Percentiles rank a stretch among this genome's conserved stretches.
These are phyloP conservation scores for Clavispora fructus DNA, from an alignment of 805 yeast genomes.

Conservation along the genomic window DNA sequence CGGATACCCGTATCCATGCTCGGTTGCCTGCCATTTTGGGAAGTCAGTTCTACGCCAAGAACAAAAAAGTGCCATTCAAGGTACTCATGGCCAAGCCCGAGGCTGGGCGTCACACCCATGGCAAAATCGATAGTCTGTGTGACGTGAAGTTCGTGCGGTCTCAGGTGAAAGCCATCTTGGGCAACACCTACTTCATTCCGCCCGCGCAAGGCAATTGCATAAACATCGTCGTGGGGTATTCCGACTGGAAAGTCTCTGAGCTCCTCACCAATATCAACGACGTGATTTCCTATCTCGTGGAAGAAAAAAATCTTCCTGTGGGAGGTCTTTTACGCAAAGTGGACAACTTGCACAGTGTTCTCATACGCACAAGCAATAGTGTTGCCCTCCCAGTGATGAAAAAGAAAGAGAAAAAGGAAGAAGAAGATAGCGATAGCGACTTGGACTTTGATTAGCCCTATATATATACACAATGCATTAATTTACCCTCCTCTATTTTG, in stretches of 20 bases:
- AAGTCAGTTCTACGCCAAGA: conserved; percentile 54
- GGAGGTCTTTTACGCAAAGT: conserved; percentile 52
- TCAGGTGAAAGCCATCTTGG: conserved; percentile 61
- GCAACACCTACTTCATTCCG: conserved; percentile 53
- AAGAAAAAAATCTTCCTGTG: conserved; percentile 42
- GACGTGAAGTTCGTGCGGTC: conserved; percentile 60
- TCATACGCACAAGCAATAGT: conserved; percentile 64
- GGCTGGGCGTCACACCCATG: conserved; percentile 34
- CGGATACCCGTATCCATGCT: conserved; percentile 64
- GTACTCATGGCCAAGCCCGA: conserved; percentile 51
- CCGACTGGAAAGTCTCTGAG: conserved; percentile 38
- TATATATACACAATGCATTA: background rate
- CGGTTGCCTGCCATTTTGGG: conserved; percentile 56
- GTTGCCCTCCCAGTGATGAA: conserved; percentile 52
- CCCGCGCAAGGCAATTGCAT: conserved; percentile 61
- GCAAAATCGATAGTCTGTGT: conserved; percentile 49
- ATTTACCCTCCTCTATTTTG: background rate
- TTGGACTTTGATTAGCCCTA: conserved; percentile 11
- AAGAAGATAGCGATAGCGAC: conserved; percentile 21
- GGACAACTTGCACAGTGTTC: conserved; percentile 44
- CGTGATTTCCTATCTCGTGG: conserved; percentile 45
- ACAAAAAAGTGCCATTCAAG: conserved; percentile 64
- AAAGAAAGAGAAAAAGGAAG: conserved; percentile 8
- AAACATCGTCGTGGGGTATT: conserved; percentile 54
- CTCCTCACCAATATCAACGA: conserved; percentile 50